Evolutionary conservation across 257 asterid genomes (phyloP).

Genomic region (Paraleonurus japonicus): DNA sequence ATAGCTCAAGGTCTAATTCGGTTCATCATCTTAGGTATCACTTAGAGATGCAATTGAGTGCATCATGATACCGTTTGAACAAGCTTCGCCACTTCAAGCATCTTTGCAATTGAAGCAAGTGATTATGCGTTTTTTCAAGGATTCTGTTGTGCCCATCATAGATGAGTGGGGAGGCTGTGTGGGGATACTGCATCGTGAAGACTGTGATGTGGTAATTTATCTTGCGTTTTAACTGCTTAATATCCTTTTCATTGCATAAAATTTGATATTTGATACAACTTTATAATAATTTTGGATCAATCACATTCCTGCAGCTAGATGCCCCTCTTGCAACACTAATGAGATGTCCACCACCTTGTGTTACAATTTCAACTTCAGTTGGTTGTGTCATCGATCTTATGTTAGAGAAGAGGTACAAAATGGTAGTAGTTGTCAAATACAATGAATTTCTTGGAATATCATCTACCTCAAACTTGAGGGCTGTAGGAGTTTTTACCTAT

Average conservation of each 20-base stretch:
- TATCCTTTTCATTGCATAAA: not conserved
- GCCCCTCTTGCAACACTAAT: conserved; percentile 53
- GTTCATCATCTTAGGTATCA: conserved; percentile 40
- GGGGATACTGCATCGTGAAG: conserved; percentile 69
- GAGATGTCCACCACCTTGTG: conserved; percentile 64
- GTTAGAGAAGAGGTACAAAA: conserved; percentile 54
- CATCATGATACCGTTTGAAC: conserved; percentile 55
- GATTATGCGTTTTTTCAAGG: conserved; percentile 51
- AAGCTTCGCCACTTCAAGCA: conserved; percentile 62
- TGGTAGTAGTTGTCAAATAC: conserved; percentile 50
- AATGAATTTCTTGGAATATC: conserved; percentile 40
- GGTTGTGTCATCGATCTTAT: conserved; percentile 54
- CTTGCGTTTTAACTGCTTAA: conserved; percentile 14
- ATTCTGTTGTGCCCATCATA: conserved; percentile 53
- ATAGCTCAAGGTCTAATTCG: conserved; percentile 14
- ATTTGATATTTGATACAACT: conserved; percentile 1
- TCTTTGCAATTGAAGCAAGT: conserved; percentile 51
- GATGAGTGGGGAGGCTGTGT: conserved; percentile 77
- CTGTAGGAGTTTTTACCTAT: conserved; percentile 56
- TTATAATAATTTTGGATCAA: not conserved
- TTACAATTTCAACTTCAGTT: conserved; percentile 50
- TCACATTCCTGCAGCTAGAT: conserved; percentile 49
- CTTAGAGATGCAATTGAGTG: conserved; percentile 49
- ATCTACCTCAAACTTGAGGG: conserved; percentile 46
- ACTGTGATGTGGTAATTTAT: conserved; percentile 49